A percentile compares a stretch with the other conserved stretches of the same genome.
Conservation (phyloP, 257 asterid species). For the Linaria vulgaris region DNA sequence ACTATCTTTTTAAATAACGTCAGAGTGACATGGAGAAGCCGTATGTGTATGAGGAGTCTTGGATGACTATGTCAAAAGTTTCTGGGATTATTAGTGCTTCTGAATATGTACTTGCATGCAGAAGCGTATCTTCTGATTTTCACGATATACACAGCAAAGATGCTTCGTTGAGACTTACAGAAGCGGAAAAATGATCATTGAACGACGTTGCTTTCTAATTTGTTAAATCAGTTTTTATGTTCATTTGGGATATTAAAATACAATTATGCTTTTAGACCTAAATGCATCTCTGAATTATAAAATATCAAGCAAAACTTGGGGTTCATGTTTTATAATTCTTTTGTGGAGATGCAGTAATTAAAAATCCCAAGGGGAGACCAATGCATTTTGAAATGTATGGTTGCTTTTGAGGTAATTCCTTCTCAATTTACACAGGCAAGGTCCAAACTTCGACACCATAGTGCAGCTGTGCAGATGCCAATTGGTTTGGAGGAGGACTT, state of each 20-base stretch:
- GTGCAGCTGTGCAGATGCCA: slow-evolving; percentile 95
- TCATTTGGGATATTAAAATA: background rate
- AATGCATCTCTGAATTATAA: slow-evolving; percentile 6
- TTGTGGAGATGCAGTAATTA: slow-evolving; percentile 8
- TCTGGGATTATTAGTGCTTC: too few species aligned
- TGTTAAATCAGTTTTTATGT: background rate
- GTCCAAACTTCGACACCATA: slow-evolving; percentile 92
- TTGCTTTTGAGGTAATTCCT: slow-evolving; percentile 27
- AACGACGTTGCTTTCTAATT: background rate
- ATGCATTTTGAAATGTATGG: slow-evolving; percentile 15
- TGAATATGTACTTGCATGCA: too few species aligned
- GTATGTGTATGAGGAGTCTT: too few species aligned
- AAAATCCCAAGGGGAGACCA: background rate
- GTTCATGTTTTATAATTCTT: slow-evolving; percentile 10
- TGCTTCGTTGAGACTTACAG: too few species aligned
- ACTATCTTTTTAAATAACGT: too few species aligned
- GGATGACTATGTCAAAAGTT: too few species aligned
- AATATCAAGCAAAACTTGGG: slow-evolving; percentile 14
- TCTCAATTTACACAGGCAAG: slow-evolving; percentile 59
- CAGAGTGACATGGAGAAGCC: too few species aligned
- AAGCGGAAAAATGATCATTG: too few species aligned
- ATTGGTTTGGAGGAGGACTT: slow-evolving; percentile 96
- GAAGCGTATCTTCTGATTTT: too few species aligned
- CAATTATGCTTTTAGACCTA: background rate
- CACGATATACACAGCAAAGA: too few species aligned